Base-by-base conservation (phyloP, 2,329 filamentous ascomycete genomes). In the Paracorniculantispora psalliotae region DNA sequence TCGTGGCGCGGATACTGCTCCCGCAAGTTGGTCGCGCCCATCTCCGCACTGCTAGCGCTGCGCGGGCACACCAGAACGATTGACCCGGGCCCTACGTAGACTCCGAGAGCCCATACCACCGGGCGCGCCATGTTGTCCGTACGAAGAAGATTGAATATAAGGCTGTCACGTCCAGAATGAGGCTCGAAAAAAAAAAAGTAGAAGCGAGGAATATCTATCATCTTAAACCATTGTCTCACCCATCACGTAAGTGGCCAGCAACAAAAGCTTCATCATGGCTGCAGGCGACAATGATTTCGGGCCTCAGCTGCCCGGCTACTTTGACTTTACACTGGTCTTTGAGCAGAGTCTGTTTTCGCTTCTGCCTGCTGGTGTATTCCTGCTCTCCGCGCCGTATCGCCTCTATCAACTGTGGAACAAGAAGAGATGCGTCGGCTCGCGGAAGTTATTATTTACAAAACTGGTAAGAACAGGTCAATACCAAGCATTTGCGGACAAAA, bases 281-380 rank as follows among this genome's bases (percentile, higher is more conserved):
- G 12, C 46, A 1, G 49, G 28, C 19, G 66, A 65, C 12, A 59
- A 67, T 26, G 2, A 49, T 0, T 69, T 71, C 19, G 68, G 69
- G 4, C 68, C 69, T 10, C 61, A 63, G 33, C 39, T 65, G 28
- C 43, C 35, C 1, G 68, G 66, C 3, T 37, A 61, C 26, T 70
- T 71, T 17, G 69, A 71, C 39, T 71, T 71, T 10, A 70, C 68
- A 0, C 56, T 71, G 8, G 61, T 69, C 9, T 71, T 71, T 49
- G 68, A 71, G 17, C 68, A 71, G 41, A 66, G 65, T 54, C 66
- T 71, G 4, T 33, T 71, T 4, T 71, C 68, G 12, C 60, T 70
- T 4, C 56, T 69, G 3, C 68, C 68, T 1, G 63, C 65, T 9
- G 59, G 61, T 9, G 4, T 68, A 4, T 68, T 71, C 28, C 56